A percentile compares a stretch with the other conserved stretches of the same genome.
Conservation (phyloP, 192 early-diverging fungal species). For the Linnemannia exigua region DNA sequence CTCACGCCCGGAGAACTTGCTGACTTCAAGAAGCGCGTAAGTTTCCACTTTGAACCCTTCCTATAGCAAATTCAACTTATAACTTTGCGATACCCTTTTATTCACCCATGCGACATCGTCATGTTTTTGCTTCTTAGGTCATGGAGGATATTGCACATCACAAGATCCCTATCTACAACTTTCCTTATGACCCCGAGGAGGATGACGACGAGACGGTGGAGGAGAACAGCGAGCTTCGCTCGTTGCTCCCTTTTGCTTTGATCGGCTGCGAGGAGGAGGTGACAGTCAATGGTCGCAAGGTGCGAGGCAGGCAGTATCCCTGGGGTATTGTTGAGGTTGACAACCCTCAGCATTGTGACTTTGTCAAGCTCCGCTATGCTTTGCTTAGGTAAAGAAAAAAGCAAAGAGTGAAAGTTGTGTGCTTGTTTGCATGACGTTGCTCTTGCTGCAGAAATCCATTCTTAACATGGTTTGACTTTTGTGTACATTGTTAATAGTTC, state of each 20-base stretch:
- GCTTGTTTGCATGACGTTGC: not conserved
- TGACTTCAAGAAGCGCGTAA: constrained; percentile 90
- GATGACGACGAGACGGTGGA: constrained; percentile 99
- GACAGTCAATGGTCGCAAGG: constrained; percentile 86
- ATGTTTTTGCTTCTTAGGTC: constrained; percentile 59
- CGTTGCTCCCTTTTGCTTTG: constrained; percentile 94
- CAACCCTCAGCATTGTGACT: constrained; percentile 97
- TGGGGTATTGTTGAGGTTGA: constrained; percentile 99
- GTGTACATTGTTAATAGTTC: constrained; percentile 69
- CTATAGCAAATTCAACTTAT: not conserved
- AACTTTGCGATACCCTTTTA: not conserved
- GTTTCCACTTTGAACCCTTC: constrained; percentile 29
- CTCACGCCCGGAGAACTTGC: constrained; percentile 88
- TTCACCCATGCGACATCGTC: constrained; percentile 1
- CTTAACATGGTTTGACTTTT: not conserved
- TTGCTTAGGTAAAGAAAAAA: constrained; percentile 72
- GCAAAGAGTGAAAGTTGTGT: not conserved
- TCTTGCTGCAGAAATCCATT: not conserved
- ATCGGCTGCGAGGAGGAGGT: constrained; percentile 95
- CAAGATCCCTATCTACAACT: constrained; percentile 98
- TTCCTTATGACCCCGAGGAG: constrained; percentile 95
- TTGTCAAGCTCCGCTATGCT: constrained; percentile 92
- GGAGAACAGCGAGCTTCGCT: constrained; percentile 95
- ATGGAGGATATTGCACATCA: constrained; percentile 98
- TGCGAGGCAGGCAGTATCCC: constrained; percentile 93